Base-by-base conservation (phyloP, 2,329 filamentous ascomycete genomes). In the Rutstroemia sp. region DNA sequence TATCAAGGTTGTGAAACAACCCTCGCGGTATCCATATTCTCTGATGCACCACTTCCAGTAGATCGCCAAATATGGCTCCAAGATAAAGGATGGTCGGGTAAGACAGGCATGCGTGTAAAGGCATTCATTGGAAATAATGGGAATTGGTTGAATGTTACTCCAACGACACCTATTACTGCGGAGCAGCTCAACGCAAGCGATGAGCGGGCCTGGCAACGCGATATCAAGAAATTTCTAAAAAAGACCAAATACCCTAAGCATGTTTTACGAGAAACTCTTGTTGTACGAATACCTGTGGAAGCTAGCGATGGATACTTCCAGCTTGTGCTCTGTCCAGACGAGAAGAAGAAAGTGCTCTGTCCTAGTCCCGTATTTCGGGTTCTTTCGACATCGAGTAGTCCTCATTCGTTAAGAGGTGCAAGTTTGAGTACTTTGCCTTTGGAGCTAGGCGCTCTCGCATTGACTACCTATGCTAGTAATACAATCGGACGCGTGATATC, bases 61-160 rank as follows among this genome's bases (percentile, higher is more conserved):
- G 76, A 79, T 23, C 77, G 86, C 6, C 81, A 80, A 0, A 67
- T 88, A 14, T 89, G 83, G 82, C 71, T 89, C 25, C 86, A 89
- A 71, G 78, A 78, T 58, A 85, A 83, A 61, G 86, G 86, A 2
- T 87, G 76, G 71, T 83, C 82, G 0, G 86, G 86, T 4, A 84
- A 85, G 65, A 77, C 83, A 49, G 86, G 86, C 18, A 86, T 89
- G 80, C 77, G 77, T 6, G 72, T 84, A 27, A 86, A 86, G 66
- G 79, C 83, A 0, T 68, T 88, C 1, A 71, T 88, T 38, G 79
- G 83, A 7, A 75, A 78, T 0, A 80, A 77, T 12, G 74, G 76
- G 7, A 75, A 72, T 63, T 89, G 86, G 86, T 73, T 88, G 12
- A 78, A 89, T 57, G 85, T 88, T 2, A 89, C 86, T 0, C 86